phyloP scores from a whole-genome alignment of 306 rosid species.

The Cucurbita pepo region DNA sequence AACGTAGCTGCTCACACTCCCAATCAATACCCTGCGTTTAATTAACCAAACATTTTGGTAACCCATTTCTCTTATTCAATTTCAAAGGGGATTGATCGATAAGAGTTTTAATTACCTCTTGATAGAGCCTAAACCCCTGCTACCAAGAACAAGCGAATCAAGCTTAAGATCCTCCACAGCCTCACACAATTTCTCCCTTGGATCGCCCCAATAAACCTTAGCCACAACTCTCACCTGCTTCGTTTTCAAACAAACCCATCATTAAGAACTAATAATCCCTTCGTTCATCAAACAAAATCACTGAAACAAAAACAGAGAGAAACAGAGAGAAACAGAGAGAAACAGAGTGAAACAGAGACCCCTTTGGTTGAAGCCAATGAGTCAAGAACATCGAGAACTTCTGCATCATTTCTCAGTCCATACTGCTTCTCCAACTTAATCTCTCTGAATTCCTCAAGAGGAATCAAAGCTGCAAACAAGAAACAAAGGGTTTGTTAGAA shows the following conservation, averaged over 20 bases:
- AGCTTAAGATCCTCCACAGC: conserved; percentile 18
- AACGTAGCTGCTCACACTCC: not conserved
- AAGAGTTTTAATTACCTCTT: not conserved
- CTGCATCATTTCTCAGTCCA: conserved; percentile 43
- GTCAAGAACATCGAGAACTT: not conserved
- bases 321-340: not conserved
- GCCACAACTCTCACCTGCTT: conserved; percentile 37
- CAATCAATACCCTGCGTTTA: not conserved
- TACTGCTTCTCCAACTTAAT: conserved; percentile 49
- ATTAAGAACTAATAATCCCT: not conserved
- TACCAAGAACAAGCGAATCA: conserved; percentile 42
- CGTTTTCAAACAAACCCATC: not conserved
- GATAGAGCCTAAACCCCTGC: conserved; percentile 32
- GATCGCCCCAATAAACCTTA: conserved; percentile 83
- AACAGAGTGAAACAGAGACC: not conserved
- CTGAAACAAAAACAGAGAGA: not conserved
- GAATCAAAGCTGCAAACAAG: conserved; percentile 33
- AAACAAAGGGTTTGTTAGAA: not conserved
- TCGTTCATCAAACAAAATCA: conserved; percentile 5
- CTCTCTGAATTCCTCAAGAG: conserved; percentile 57
- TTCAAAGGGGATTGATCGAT: too few species aligned
- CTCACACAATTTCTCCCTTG: conserved; percentile 4
- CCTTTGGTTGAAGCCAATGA: not conserved
- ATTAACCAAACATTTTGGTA: too few species aligned
- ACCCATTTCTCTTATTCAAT: too few species aligned